Evolutionary conservation across 2,329 filamentous ascomycete genomes (phyloP).

Genomic region (Fusarium sacchari): DNA sequence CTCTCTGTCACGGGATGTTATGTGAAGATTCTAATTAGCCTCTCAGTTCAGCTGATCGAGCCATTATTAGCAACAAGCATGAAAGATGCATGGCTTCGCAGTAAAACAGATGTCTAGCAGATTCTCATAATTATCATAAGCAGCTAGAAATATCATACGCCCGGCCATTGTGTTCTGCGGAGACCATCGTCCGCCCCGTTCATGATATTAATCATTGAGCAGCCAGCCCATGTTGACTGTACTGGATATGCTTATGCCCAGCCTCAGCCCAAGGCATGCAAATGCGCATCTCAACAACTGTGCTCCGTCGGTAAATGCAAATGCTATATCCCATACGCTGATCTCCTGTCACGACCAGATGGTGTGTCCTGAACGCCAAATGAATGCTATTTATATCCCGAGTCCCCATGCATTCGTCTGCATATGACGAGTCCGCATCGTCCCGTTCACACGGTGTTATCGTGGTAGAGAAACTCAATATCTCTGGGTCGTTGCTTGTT

Average conservation of each 20-base stretch:
- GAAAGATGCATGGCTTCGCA: not conserved
- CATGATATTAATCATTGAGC: constrained; percentile 4
- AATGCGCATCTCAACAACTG: not conserved
- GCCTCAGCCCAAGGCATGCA: constrained; percentile 7
- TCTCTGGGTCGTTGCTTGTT: constrained; percentile 85
- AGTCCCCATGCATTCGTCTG: constrained; percentile 5
- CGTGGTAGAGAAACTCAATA: constrained; percentile 94
- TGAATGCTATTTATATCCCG: constrained; percentile 33
- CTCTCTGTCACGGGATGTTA: not conserved
- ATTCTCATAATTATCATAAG: constrained; percentile 5
- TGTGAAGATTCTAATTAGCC: not conserved
- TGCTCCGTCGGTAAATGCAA: constrained; percentile 24
- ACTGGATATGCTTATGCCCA: constrained; percentile 13
- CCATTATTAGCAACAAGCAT: not conserved
- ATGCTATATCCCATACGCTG: constrained; percentile 20
- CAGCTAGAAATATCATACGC: constrained; percentile 1
- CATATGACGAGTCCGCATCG: not conserved
- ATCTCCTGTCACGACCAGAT: constrained; percentile 13
- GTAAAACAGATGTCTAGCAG: not conserved
- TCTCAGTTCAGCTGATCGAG: not conserved
- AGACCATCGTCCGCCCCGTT: not conserved
- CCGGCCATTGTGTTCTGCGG: not conserved
- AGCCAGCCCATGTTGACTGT: constrained; percentile 1
- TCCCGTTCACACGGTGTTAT: constrained; percentile 73
- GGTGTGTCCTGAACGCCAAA: constrained; percentile 35